Evolutionary conservation across 192 early-diverging fungal genomes (phyloP).

Genomic region (Irineochytrium annulatum): DNA sequence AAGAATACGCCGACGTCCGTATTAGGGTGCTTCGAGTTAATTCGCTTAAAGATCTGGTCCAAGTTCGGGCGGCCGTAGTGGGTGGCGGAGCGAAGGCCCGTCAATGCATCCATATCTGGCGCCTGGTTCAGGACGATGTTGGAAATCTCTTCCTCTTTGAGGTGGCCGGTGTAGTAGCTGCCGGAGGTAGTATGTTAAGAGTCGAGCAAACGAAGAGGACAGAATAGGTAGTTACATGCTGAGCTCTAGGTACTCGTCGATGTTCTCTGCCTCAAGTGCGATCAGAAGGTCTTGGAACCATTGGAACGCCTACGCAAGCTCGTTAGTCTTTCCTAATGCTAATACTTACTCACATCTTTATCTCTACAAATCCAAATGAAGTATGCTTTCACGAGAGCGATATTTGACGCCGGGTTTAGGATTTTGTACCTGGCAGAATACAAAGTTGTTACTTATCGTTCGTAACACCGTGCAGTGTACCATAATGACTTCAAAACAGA

Average conservation of each 20-base stretch:
- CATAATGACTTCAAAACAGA: constrained; percentile 70
- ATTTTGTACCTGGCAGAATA: constrained; percentile 9
- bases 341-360: constrained; percentile 25
- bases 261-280: constrained; percentile 58
- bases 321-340: not conserved
- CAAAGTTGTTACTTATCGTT: constrained; percentile 41
- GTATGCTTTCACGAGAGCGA: constrained; percentile 62
- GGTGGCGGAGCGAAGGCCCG: constrained; percentile 58
- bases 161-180: constrained; percentile 65
- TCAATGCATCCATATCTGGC: constrained; percentile 60
- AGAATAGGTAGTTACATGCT: too few species aligned
- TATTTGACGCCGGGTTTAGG: constrained; percentile 23
- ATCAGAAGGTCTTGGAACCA: constrained; percentile 79
- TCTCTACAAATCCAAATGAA: constrained; percentile 81
- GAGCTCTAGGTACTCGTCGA: constrained; percentile 55
- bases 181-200: too few species aligned
- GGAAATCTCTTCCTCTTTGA: constrained; percentile 59
- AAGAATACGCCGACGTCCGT: constrained; percentile 75
- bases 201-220: too few species aligned
- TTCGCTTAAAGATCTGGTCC: constrained; percentile 53
- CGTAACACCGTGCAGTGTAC: constrained; percentile 64
- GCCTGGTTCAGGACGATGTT: constrained; percentile 56
- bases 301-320: constrained; percentile 65
- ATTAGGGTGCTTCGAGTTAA: constrained; percentile 39
- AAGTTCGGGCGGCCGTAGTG: constrained; percentile 82